A percentile compares a stretch with the other conserved stretches of the same genome.
These are phyloP conservation scores for Setaria viridis DNA, from an alignment of 202 grass and related monocot genomes.

Conservation along the genomic window DNA sequence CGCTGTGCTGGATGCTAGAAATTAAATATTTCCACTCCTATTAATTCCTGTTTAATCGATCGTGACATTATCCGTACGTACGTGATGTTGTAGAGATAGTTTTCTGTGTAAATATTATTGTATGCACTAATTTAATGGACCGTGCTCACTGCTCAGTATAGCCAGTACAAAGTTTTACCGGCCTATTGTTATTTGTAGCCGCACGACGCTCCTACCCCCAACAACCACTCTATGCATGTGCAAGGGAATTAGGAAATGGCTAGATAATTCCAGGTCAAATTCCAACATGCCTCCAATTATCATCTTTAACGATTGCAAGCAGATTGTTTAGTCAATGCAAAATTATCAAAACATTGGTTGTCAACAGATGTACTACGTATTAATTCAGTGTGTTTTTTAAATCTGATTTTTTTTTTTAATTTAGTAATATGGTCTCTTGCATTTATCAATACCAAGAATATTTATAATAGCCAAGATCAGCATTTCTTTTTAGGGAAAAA, in stretches of 20 bases:
- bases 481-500: neutral
- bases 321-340: neutral
- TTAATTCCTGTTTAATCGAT: neutral
- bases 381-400: neutral
- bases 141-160: neutral
- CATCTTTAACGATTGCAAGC: neutral
- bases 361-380: neutral
- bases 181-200: constrained; percentile 14
- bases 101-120: neutral
- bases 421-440: no score
- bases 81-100: neutral
- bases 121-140: constrained; percentile 18
- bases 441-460: neutral
- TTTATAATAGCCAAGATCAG: neutral
- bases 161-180: neutral
- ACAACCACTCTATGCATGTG: constrained; percentile 49
- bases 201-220: constrained; percentile 38
- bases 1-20: constrained; percentile 9
- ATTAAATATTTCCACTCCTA: neutral
- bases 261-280: constrained; percentile 56
- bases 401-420: no score
- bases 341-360: constrained; percentile 11
- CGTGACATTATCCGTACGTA: constrained; percentile 10
- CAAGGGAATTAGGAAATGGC: constrained; percentile 25
- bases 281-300: constrained; percentile 31